These are phyloP conservation scores for Leccinum subrobustum DNA, from an alignment of 1,284 basidiomycete species.

Conservation along the genomic window DNA sequence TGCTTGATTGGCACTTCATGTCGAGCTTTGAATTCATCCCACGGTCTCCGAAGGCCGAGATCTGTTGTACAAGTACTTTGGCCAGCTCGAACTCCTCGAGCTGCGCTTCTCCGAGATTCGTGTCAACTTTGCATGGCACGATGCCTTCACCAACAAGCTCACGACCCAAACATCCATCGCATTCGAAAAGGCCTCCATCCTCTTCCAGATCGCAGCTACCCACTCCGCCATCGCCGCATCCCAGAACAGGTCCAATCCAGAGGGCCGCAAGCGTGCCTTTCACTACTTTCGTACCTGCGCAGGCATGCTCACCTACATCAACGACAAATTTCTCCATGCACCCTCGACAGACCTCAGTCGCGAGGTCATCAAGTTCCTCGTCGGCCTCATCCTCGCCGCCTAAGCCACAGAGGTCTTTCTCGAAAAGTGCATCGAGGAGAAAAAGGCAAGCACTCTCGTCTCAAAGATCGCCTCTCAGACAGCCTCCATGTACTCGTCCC, in stretches of 20 bases:
- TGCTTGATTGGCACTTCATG: too few relatives aligned
- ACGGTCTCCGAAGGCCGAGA: conserved; percentile 50
- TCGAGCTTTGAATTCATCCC: too few relatives aligned
- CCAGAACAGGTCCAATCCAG: conserved; percentile 83
- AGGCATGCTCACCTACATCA: conserved; percentile 98
- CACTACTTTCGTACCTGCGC: conserved; percentile 91
- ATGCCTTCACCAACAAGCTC: conserved; percentile 92
- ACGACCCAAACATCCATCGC: conserved; percentile 96
- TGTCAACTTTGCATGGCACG: conserved; percentile 94
- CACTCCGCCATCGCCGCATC: conserved; percentile 88
- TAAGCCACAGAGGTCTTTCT: conserved; percentile 97
- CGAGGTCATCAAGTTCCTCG: conserved; percentile 92
- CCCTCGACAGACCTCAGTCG: conserved; percentile 95
- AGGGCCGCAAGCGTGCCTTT: conserved; percentile 95
- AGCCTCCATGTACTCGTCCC: conserved; percentile 74
- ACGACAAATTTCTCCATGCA: conserved; percentile 96
- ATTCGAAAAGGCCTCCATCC: conserved; percentile 96
- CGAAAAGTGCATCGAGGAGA: conserved; percentile 92
- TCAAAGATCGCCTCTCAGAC: conserved; percentile 87
- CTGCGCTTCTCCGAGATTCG: conserved; percentile 95
- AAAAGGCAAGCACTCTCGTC: conserved; percentile 79
- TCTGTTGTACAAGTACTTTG: conserved; percentile 98
- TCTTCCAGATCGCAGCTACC: conserved; percentile 95
- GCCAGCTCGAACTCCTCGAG: conserved; percentile 96
- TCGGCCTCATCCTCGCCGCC: conserved; percentile 75